A percentile compares a stretch with the other conserved stretches of the same genome.
phyloP scores from a whole-genome alignment of 306 rosid species.

The Luffa aegyptiaca region DNA sequence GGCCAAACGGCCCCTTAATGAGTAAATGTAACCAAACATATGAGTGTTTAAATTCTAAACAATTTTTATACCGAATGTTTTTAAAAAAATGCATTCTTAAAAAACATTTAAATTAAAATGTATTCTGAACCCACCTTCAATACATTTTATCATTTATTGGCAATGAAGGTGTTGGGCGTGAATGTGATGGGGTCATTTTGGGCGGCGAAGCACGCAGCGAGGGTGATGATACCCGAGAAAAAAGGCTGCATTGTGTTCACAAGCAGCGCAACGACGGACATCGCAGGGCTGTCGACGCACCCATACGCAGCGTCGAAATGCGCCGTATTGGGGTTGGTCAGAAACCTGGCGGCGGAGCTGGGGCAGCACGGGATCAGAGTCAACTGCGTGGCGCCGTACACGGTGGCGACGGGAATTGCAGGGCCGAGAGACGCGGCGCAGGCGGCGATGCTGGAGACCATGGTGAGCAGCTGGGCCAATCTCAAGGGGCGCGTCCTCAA shows the following conservation, averaged over 20 bases:
- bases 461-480: neutral
- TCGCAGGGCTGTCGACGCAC: constrained; percentile 20
- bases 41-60: too few species aligned
- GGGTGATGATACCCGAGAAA: constrained; percentile 23
- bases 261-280: constrained; percentile 6
- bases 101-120: too few species aligned
- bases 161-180: constrained; percentile 7
- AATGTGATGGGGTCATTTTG: constrained; percentile 24
- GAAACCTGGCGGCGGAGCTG: constrained; percentile 15
- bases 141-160: too few species aligned
- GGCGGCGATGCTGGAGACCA: neutral
- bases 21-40: too few species aligned
- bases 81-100: too few species aligned
- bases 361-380: constrained; percentile 23
- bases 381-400: constrained; percentile 21
- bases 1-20: too few species aligned
- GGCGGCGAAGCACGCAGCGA: constrained; percentile 27
- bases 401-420: constrained; percentile 1
- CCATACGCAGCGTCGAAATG: constrained; percentile 22
- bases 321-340: constrained; percentile 12
- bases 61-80: too few species aligned
- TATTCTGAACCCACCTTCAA: too few species aligned
- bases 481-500: constrained; percentile 6
- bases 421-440: neutral
- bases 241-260: constrained; percentile 25